A percentile compares a stretch with the other conserved stretches of the same genome.
Conservation (phyloP, 495 filamentous ascomycete species). For the Lophiotrema nucula region DNA sequence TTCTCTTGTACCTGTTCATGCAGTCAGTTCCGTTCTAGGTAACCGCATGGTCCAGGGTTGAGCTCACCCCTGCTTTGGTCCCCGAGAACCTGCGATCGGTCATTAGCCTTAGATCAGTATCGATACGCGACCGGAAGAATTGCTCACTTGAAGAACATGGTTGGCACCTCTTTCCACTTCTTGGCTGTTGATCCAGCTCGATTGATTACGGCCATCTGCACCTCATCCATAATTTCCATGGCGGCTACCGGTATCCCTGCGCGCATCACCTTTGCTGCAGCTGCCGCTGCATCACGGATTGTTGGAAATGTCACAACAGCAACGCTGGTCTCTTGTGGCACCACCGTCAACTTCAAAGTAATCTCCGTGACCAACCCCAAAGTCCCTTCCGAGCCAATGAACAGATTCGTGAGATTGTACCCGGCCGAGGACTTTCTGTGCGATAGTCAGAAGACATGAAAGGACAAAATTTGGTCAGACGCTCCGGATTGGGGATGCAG, state of each 20-base stretch:
- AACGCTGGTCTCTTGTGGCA: conserved; percentile 70
- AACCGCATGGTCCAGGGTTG: conserved; percentile 26
- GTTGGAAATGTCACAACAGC: conserved; percentile 74
- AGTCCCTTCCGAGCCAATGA: conserved; percentile 77
- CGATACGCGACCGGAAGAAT: not conserved
- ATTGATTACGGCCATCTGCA: conserved; percentile 79
- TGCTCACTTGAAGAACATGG: conserved; percentile 72
- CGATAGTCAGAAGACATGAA: conserved; percentile 4
- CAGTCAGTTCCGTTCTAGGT: conserved; percentile 25
- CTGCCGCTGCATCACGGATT: conserved; percentile 69
- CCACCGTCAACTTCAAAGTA: conserved; percentile 71
- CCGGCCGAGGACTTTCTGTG: conserved; percentile 69
- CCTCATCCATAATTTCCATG: conserved; percentile 82
- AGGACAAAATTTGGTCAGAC: not conserved
- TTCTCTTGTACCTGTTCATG: conserved; percentile 54
- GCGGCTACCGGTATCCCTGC: conserved; percentile 71
- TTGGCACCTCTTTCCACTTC: conserved; percentile 73
- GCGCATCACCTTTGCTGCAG: conserved; percentile 68
- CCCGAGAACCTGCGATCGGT: conserved; percentile 56
- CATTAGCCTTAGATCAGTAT: conserved; percentile 15
- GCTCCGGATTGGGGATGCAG: too few relatives aligned
- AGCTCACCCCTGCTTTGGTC: conserved; percentile 61
- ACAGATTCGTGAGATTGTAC: conserved; percentile 74
- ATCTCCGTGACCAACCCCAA: conserved; percentile 74
- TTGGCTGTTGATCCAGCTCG: conserved; percentile 64